Evolutionary conservation across 2,329 filamentous ascomycete species (phyloP).

Genomic region (Pseudopyrenochaeta lycopersici): DNA sequence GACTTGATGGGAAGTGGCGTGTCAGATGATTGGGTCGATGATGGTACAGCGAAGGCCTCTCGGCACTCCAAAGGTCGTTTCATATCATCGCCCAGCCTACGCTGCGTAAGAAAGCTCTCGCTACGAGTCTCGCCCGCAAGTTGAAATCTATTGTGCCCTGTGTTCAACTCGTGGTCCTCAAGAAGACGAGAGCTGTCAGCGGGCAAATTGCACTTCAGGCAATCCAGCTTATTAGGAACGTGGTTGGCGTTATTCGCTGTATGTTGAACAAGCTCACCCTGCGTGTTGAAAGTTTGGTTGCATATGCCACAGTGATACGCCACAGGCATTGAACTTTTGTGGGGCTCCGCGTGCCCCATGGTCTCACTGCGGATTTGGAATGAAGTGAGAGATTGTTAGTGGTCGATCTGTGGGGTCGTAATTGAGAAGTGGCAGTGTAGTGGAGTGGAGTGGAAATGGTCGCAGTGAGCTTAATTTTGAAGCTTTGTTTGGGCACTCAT

Average conservation of each 20-base stretch:
- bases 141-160: conserved; percentile 11
- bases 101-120: conserved; percentile 3
- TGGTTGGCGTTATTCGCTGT: conserved; percentile 18
- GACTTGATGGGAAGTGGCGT: background rate
- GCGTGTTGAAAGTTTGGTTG: conserved; percentile 19
- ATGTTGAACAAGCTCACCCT: conserved; percentile 20
- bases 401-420: background rate
- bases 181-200: conserved; percentile 31
- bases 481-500: conserved; percentile 7
- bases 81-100: conserved; percentile 6
- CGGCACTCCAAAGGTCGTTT: conserved; percentile 15
- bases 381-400: background rate
- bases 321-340: background rate
- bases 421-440: background rate
- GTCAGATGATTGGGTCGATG: background rate
- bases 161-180: conserved; percentile 24
- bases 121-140: conserved; percentile 12
- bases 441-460: background rate
- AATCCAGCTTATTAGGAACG: conserved; percentile 5
- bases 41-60: background rate
- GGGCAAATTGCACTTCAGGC: conserved; percentile 17
- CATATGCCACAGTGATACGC: conserved; percentile 28
- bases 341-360: background rate
- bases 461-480: background rate
- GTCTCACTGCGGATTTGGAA: background rate